Base-by-base conservation (phyloP, 345 rosid species). In the Turritis glabra region DNA sequence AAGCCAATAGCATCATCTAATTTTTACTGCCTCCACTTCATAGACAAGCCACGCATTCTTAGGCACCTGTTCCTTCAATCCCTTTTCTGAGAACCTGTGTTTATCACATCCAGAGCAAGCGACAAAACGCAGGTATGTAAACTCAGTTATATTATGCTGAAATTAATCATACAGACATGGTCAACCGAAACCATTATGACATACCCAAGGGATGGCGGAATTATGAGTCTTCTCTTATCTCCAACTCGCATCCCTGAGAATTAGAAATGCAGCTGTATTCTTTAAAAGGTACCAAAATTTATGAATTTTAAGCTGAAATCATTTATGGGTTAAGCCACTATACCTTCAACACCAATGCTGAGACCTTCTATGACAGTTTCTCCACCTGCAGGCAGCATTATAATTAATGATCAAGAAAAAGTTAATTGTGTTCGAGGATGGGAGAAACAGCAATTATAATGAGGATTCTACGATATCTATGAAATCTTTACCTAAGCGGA, bases 141-240 rank as follows among this genome's bases (percentile, higher is more conserved):
- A 55, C 27, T 14, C 53, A 22, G 22, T 22, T 60, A 33, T n/a
- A 40, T 5, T 67, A 59, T 23, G 19, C 15, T 6, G 25, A 58
- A 32, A 30, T 15, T 1, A 54, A 64, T 15, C 27, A 84, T 59
- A 37, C 7, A 33, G 27, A 33, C 10, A 50, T 54, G 25, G 23
- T 44, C 37, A 11, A 25, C 15, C 1, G 43, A 63, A 72, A 23
- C 32, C 47, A 35, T 14, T 13, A 32, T 27, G 25, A 61, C 79
- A 78, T 87, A 93, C 98, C 97, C 89, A 80, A 89, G 79, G 5
- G 88, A 80, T 8, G 98, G 97, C 1, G 96, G 97, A 71, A 91
- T 79, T 1, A 80, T 80, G 15, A 94, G 80, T 78, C 95, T 87
- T 79, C 98, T 85, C 73, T 84, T 94, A 72, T 84, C 95, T 50